These are phyloP conservation scores for Kuraishia hungarica DNA, from an alignment of 805 yeast genomes.

Conservation along the genomic window DNA sequence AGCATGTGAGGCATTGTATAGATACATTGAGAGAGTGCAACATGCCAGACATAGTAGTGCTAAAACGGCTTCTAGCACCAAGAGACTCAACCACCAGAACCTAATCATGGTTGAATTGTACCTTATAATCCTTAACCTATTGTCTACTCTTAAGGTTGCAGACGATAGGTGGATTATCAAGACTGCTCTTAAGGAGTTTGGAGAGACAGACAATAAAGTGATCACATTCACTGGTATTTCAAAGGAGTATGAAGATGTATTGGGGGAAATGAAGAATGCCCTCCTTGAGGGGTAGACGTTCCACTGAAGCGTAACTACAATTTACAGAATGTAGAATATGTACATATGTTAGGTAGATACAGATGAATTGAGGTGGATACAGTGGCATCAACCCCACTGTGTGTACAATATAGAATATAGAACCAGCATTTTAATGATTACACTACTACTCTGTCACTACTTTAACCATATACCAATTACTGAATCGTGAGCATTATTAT, in stretches of 20 bases:
- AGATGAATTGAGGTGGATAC: too few species aligned
- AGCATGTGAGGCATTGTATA: conserved; percentile 32
- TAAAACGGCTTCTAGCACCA: conserved; percentile 1
- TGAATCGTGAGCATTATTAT: too few species aligned
- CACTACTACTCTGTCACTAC: too few species aligned
- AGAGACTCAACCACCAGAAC: conserved; percentile 8
- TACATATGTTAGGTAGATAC: background rate
- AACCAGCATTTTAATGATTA: too few species aligned
- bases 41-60: conserved; percentile 3
- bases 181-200: background rate
- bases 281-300: background rate
- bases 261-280: background rate
- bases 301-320: too few species aligned
- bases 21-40: conserved; percentile 23
- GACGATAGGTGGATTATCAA: conserved; percentile 31
- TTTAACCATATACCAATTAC: too few species aligned
- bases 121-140: conserved; percentile 28
- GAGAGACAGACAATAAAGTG: background rate
- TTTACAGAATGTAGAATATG: too few species aligned
- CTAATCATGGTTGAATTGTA: conserved; percentile 25
- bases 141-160: conserved; percentile 22
- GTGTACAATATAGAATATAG: too few species aligned
- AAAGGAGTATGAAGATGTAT: background rate
- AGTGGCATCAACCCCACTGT: too few species aligned
- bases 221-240: background rate